Evolutionary conservation across 768 basidiomycete genomes (phyloP).

Genomic region (Hortiboletus campestris): DNA sequence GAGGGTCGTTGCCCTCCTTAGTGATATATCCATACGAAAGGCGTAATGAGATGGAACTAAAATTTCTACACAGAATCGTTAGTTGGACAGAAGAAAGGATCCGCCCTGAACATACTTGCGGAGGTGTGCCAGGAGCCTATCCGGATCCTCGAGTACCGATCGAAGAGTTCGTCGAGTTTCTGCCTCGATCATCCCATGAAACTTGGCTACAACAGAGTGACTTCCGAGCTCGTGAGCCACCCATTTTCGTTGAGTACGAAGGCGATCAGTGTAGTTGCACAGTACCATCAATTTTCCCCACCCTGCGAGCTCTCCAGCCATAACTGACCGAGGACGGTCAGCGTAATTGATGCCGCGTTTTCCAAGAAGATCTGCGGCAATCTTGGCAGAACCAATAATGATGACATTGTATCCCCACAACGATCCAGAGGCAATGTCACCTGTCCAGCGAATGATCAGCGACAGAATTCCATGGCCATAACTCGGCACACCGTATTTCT

Average conservation of each 20-base stretch:
- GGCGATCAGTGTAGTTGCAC: conserved; percentile 4
- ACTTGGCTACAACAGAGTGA: conserved; percentile 7
- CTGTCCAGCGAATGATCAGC: neutral
- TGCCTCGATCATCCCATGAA: conserved; percentile 17
- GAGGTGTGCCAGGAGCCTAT: conserved; percentile 3
- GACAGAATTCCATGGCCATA: no score
- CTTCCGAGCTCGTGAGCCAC: conserved; percentile 13
- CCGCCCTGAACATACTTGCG: conserved; percentile 9
- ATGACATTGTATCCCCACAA: conserved; percentile 34
- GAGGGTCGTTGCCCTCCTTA: conserved; percentile 34
- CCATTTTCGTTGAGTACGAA: conserved; percentile 14
- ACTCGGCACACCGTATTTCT: conserved; percentile 5
- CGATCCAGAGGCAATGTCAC: conserved; percentile 12
- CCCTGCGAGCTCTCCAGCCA: conserved; percentile 18
- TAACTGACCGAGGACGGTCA: conserved; percentile 17
- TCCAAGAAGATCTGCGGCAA: conserved; percentile 44
- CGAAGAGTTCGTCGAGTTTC: conserved; percentile 16
- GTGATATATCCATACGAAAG: conserved; percentile 41
- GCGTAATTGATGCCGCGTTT: conserved; percentile 44
- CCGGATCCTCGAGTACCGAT: conserved; percentile 9
- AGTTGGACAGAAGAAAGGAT: neutral
- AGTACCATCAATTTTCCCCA: conserved; percentile 18
- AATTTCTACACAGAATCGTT: neutral
- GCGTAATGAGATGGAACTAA: conserved; percentile 32
- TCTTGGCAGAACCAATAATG: conserved; percentile 42